phyloP scores from a whole-genome alignment of 2,329 filamentous ascomycete species.

The Didymella pomorum region DNA sequence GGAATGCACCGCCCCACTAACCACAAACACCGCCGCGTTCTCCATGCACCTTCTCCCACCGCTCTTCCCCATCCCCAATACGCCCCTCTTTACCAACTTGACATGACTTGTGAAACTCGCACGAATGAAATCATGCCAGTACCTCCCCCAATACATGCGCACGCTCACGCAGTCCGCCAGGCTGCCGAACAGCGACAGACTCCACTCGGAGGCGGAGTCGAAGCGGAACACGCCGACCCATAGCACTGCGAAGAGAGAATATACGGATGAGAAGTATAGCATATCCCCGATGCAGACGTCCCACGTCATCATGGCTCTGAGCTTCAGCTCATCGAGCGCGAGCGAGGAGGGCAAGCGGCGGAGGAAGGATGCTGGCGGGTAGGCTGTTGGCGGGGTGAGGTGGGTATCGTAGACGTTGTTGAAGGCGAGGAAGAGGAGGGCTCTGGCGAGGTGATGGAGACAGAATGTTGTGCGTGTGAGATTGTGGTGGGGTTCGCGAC shows the following conservation, averaged over 20 bases:
- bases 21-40: conserved; percentile 29
- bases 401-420: neutral
- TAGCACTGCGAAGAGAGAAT: conserved; percentile 25
- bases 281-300: conserved; percentile 25
- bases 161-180: conserved; percentile 21
- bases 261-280: conserved; percentile 23
- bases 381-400: neutral
- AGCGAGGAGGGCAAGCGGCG: conserved; percentile 7
- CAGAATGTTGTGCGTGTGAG: neutral
- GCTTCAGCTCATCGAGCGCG: neutral
- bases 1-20: conserved; percentile 29
- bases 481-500: neutral
- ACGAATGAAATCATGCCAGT: conserved; percentile 36
- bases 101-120: conserved; percentile 25
- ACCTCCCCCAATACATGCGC: conserved; percentile 28
- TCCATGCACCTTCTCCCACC: conserved; percentile 24
- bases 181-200: conserved; percentile 19
- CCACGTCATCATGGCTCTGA: conserved; percentile 4
- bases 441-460: neutral
- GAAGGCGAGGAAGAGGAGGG: neutral
- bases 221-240: conserved; percentile 18
- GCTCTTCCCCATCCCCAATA: conserved; percentile 15
- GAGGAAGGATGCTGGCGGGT: conserved; percentile 9
- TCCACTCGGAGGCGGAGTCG: conserved; percentile 24
- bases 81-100: conserved; percentile 25